These are phyloP conservation scores for Globisporangium carolinianum DNA, from an alignment of 352 stramenopile genomes.

Conservation along the genomic window DNA sequence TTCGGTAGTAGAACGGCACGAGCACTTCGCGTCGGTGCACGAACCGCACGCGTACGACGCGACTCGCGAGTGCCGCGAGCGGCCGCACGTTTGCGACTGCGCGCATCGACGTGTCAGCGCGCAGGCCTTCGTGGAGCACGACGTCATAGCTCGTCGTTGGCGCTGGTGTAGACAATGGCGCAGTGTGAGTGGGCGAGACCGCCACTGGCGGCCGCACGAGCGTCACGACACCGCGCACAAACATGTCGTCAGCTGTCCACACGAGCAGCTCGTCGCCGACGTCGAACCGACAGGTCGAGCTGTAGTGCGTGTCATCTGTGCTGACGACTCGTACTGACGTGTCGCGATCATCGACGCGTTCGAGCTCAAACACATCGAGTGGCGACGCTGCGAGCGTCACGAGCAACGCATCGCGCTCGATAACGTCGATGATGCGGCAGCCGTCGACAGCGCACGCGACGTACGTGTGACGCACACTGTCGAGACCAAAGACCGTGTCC, in stretches of 20 bases:
- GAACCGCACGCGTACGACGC: slow-evolving; percentile 32
- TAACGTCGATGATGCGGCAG: slow-evolving; percentile 18
- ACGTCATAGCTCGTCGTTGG: slow-evolving; percentile 12
- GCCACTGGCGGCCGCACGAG: not conserved
- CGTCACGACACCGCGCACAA: slow-evolving; percentile 17
- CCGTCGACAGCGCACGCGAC: slow-evolving; percentile 20
- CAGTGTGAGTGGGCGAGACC: too few relatives aligned
- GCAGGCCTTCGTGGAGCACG: slow-evolving; percentile 14
- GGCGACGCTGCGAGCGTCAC: slow-evolving; percentile 14
- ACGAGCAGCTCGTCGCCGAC: slow-evolving; percentile 14
- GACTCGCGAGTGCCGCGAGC: not conserved
- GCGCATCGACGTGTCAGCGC: slow-evolving; percentile 6
- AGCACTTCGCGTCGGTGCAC: slow-evolving; percentile 31
- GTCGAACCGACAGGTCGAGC: slow-evolving; percentile 7
- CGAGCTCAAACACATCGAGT: slow-evolving; percentile 40
- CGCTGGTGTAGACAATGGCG: not conserved
- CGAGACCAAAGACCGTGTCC: slow-evolving; percentile 11
- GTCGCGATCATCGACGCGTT: too few relatives aligned
- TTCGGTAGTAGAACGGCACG: slow-evolving; percentile 49
- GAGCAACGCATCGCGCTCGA: slow-evolving; percentile 28
- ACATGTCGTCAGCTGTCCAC: slow-evolving; percentile 14
- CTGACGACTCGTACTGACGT: too few relatives aligned
- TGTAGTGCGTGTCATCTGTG: too few relatives aligned
- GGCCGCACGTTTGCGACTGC: slow-evolving; percentile 4
- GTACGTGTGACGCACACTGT: slow-evolving; percentile 9